Evolutionary conservation across 768 basidiomycete genomes (phyloP), one percentile per base, ranked within the genome.

Genomic region (Sporobolomyces pararoseus): DNA sequence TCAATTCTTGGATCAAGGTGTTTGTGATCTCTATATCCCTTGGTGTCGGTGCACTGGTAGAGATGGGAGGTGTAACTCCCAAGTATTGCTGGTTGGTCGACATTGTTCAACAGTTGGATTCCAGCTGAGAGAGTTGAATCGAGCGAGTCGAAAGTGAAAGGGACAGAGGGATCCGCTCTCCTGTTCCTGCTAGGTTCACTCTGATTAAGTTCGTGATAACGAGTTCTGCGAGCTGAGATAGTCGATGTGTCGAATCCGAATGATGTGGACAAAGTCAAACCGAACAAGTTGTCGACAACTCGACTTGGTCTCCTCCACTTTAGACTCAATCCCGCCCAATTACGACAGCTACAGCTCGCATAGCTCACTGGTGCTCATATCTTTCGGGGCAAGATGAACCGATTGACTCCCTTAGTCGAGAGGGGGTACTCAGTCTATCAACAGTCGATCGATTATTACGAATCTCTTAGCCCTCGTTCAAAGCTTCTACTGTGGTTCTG

Each of bases 1-100:
- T 84, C 37, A 99, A 84, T 79, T 99, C 95, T 66, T 91, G 87
- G 89, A 97, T 90, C 61, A 99, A 82, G 9, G 89, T 88, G 23
- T 83, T 77, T 0, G 90, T 91, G 27, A 92, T 89, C 79, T 89
- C 88, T 68, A 86, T 84, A 58, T 75, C 74, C 19, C 73, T 61
- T 23, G 67, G 54, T 7, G 71, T 72, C 0, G 76, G 70, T 12
- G 73, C 66, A 10, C 55, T 55, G 29, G 44, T 53, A 46, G 90
- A 87, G 76, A 95, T 93, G 62, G 91, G 92, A 46, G 76, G 71
- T 13, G 77, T 78, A 13, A 77, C 75, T n/a, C 77, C 77, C 17
- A 70, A 58, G 59, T 57, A 65, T 0, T 3, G 65, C 0, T 3
- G 23, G 2, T 31, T 14, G 10, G 46, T 32, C 29, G 57, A 12